Base-by-base conservation (phyloP, 2,329 filamentous ascomycete genomes). In the Alternaria ethzedia region DNA sequence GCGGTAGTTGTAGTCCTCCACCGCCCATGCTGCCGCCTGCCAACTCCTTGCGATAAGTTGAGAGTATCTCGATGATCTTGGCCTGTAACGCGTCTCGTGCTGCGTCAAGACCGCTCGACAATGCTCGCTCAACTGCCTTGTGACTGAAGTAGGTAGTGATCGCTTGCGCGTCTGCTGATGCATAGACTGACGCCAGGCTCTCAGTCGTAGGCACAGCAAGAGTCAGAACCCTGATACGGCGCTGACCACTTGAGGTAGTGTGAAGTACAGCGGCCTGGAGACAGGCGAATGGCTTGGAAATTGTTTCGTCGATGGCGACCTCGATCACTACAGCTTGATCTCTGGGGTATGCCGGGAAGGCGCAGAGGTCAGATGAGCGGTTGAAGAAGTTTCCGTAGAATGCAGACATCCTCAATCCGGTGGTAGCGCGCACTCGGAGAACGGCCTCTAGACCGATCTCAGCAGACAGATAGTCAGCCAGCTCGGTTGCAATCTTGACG, bases 321-420 rank as follows among this genome's bases (percentile, higher is more conserved):
- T 99, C 96, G 20, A 99, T 95, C 46, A 98, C 96, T 78, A 98
- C 98, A 67, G 92, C 94, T 80, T 99, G 96, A 75, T 99, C 96
- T 77, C 96, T 91, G 30, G 96, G 96, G 85, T 99, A 98, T 0
- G 96, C 94, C 2, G 96, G 96, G 86, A 99, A 99, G 12, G 96
- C 96, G 79, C 96, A 98, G 30, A 99, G 88, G 82, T 99, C 96
- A 15, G 94, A 97, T 78, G 93, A 97, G 72, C 96, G 89, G 84
- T 98, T 99, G 86, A 99, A 99, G 83, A 99, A 99, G 84, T 99
- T 99, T 71, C 96, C 96, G 81, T 98, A 99, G 83, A 99, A 99
- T 2, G 95, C 94, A 83, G 90, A 97, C 92, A 98, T 98, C 57
- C 96, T 90, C 63, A 99, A 83, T 56, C 96, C 96, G 23, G 94